phyloP scores from a whole-genome alignment of 2,329 filamentous ascomycete genomes.

The Ceratocystis diversiconidia region DNA sequence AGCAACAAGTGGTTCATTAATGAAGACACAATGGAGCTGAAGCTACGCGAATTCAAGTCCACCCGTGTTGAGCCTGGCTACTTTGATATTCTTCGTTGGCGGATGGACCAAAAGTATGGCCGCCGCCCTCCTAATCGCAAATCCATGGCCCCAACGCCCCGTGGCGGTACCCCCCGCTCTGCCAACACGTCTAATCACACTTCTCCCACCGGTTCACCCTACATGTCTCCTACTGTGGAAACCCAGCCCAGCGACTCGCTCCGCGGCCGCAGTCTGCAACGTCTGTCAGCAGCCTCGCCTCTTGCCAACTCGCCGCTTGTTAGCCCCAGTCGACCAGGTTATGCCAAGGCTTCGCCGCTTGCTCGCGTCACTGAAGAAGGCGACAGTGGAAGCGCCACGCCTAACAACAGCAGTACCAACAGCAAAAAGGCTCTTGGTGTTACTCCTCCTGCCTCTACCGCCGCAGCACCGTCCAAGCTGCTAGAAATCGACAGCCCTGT shows the following conservation, averaged over 20 bases:
- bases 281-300: conserved; percentile 41
- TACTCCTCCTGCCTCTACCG: conserved; percentile 27
- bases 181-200: conserved; percentile 24
- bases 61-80: conserved; percentile 83
- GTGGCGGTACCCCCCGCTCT: conserved; percentile 23
- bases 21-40: conserved; percentile 81
- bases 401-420: not conserved
- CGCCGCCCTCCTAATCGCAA: conserved; percentile 43
- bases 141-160: conserved; percentile 32
- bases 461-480: conserved; percentile 35
- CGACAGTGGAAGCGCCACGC: not conserved
- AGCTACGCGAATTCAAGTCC: conserved; percentile 80
- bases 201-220: conserved; percentile 39
- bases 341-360: conserved; percentile 56
- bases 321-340: conserved; percentile 51
- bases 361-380: conserved; percentile 61
- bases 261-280: conserved; percentile 58
- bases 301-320: conserved; percentile 36
- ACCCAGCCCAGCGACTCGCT: conserved; percentile 34
- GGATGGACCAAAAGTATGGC: conserved; percentile 89
- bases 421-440: conserved; percentile 24
- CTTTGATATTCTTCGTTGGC: conserved; percentile 88
- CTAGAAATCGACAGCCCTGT: conserved; percentile 41
- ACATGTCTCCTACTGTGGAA: conserved; percentile 49
- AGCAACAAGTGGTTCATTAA: conserved; percentile 86